Evolutionary conservation across 306 rosid genomes (phyloP), one percentile per base, ranked within the genome.

Genomic region (Luffa acutangula): DNA sequence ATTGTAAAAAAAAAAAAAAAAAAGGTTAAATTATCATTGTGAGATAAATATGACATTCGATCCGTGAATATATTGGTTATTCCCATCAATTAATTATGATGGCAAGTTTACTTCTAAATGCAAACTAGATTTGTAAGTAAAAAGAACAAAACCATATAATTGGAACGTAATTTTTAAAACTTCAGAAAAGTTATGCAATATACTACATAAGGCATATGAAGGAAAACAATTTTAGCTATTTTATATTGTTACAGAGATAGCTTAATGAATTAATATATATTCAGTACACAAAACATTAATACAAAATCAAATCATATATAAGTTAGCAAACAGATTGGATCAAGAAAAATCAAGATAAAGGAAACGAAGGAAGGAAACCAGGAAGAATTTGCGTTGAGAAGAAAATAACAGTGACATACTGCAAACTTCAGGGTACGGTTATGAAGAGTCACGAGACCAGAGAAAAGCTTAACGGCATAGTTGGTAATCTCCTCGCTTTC

Each of bases 381-480:
- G 12, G 54, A 59, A 74, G 25, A 49, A 66, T 66, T 67, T 20
- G n/a, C 11, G 4, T 25, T 6, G 57, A 72, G 57, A 72, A 69
- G 65, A 42, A 10, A 77, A 77, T 14, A 9, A 21, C 5, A 69
- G 79, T 81, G 54, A 84, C 84, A 41, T 85, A 95, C 98, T 83
- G 91, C 96, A 88, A 95, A 92, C 89, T 89, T 95, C 74, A 95
- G 88, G 9, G 97, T 89, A 37, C 97, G 88, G 64, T 87, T 92
- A 79, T 87, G 87, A 58, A 95, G 92, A 79, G 92, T 85, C 79
- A 95, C 93, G 7, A 95, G 93, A 78, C 97, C 97, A 9, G 98
- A 88, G 90, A 95, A 95, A 85, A 92, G 98, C 85, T 76, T 83
- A 75, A 95, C 90, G 54, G 98, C 98, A 89, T 95, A 95, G 18